Base-by-base conservation (phyloP, 192 early-diverging fungal genomes). In the Glomus cerebriforme region DNA sequence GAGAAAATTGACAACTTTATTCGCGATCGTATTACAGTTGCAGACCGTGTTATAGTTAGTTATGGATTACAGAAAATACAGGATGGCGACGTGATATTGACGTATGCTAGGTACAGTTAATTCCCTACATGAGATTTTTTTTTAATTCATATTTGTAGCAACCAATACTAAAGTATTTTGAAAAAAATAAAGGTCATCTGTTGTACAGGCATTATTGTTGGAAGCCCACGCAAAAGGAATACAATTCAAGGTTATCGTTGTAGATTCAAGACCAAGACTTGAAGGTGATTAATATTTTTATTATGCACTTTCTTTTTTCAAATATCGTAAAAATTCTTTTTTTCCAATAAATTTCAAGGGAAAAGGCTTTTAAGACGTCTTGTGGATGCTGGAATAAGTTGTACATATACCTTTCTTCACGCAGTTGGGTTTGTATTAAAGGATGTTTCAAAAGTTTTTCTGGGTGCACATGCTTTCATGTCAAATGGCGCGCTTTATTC, bases 401-500 rank as follows among this genome's bases (percentile, higher is more conserved):
- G 94, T 77, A 88, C 93, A 3, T 95, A 96, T 79, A 83, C 90
- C 7, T 79, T 91, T 17, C 79, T 90, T 59, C 92, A 91, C 27
- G 90, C 91, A 24, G 76, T 93, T 58, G 91, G 92, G 73, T 91
- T 90, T 80, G 89, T 94, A 10, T 92, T 99, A 88, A 88, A 90
- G 24, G 90, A 94, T 71, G 96, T 92, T 10, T 93, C 96, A 62
- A 98, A 98, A 86, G 95, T 98, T 10, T 91, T 99, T 69, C 81
- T 99, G 80, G 97, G 98, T n/a, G 96, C 96, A 22, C 92, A 95
- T 76, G 92, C 96, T 1, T 83, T 99, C 35, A 87, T 98, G 70
- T 92, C 93, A 49, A 99, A 99, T 83, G 98, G 98, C 22, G 93
- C 95, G 8, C 83, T 98, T 72, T 91, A 98, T 80, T 92, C 95